Evolutionary conservation across 192 early-diverging fungal species (phyloP).

Genomic region (Chytriomyces sp.): DNA sequence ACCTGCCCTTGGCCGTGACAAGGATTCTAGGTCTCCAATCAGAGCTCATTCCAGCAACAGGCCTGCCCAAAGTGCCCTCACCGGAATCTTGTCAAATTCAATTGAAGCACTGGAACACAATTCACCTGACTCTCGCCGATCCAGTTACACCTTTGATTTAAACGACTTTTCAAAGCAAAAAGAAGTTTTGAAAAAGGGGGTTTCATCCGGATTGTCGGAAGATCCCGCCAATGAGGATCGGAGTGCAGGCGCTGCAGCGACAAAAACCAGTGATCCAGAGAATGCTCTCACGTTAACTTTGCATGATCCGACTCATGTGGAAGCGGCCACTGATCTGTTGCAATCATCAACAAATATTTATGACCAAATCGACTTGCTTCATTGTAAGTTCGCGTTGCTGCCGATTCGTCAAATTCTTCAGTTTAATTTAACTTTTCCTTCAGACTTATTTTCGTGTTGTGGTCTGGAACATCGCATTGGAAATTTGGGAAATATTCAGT

Average conservation of each 20-base stretch:
- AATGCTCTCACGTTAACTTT: constrained; percentile 63
- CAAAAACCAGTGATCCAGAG: neutral
- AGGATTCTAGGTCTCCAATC: constrained; percentile 18
- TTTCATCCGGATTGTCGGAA: neutral
- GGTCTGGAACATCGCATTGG: constrained; percentile 56
- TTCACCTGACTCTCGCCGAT: neutral
- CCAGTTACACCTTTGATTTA: constrained; percentile 33
- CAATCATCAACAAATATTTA: constrained; percentile 71
- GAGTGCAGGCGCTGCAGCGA: neutral
- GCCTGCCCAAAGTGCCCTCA: constrained; percentile 5
- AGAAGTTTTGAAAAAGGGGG: neutral
- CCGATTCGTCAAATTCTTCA: neutral
- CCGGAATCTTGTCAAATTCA: constrained; percentile 8
- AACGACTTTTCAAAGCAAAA: constrained; percentile 17
- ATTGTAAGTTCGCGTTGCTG: constrained; percentile 48
- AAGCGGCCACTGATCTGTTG: constrained; percentile 65
- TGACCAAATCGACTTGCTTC: constrained; percentile 82
- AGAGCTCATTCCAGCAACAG: constrained; percentile 20
- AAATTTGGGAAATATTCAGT: constrained; percentile 61
- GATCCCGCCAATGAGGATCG: neutral
- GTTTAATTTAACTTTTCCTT: neutral
- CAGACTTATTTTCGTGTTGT: constrained; percentile 69
- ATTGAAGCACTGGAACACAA: constrained; percentile 5
- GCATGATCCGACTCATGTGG: constrained; percentile 65
- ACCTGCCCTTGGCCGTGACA: constrained; percentile 3